A percentile compares a stretch with the other conserved stretches of the same genome.
Conservation (phyloP, 768 basidiomycete species). For the Mycena chlorophos region DNA sequence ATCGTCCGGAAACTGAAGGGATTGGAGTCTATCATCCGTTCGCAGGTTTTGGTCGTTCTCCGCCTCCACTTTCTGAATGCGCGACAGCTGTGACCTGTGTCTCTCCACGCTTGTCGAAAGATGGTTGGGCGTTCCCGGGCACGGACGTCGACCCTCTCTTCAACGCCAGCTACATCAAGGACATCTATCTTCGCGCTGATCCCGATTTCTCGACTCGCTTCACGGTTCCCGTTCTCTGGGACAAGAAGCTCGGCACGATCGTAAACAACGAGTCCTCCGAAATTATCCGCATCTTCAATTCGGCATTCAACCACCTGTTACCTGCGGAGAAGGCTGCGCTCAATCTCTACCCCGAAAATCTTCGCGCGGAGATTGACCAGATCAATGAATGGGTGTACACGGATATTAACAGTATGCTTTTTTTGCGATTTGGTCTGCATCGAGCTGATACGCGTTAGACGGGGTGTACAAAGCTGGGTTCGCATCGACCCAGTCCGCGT, state of each 20-base stretch:
- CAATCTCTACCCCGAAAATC: slow-evolving; percentile 23
- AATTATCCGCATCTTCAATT: slow-evolving; percentile 93
- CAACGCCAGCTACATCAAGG: slow-evolving; percentile 69
- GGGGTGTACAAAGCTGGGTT: slow-evolving; percentile 92
- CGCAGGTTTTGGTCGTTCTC: slow-evolving; percentile 29
- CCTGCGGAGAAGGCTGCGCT: slow-evolving; percentile 54
- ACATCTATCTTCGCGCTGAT: slow-evolving; percentile 79
- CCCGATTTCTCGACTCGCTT: slow-evolving; percentile 75
- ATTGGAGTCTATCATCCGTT: slow-evolving; percentile 79
- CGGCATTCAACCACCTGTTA: slow-evolving; percentile 73
- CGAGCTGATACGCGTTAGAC: slow-evolving; percentile 39
- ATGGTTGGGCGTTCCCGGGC: slow-evolving; percentile 87
- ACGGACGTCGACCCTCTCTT: slow-evolving; percentile 72
- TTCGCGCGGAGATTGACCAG: slow-evolving; percentile 76
- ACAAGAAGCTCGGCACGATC: slow-evolving; percentile 80
- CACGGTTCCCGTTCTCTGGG: slow-evolving; percentile 92
- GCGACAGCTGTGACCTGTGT: slow-evolving; percentile 71
- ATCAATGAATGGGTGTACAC: slow-evolving; percentile 87
- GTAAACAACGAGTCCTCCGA: slow-evolving; percentile 97
- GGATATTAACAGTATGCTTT: slow-evolving; percentile 72
- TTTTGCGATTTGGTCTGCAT: background rate
- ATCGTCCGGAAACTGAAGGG: slow-evolving; percentile 92
- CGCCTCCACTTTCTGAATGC: background rate
- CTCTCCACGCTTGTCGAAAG: slow-evolving; percentile 79
- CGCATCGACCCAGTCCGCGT: slow-evolving; percentile 77